Evolutionary conservation across 1,284 basidiomycete genomes (phyloP).

Genomic region (Peniophora sp.): DNA sequence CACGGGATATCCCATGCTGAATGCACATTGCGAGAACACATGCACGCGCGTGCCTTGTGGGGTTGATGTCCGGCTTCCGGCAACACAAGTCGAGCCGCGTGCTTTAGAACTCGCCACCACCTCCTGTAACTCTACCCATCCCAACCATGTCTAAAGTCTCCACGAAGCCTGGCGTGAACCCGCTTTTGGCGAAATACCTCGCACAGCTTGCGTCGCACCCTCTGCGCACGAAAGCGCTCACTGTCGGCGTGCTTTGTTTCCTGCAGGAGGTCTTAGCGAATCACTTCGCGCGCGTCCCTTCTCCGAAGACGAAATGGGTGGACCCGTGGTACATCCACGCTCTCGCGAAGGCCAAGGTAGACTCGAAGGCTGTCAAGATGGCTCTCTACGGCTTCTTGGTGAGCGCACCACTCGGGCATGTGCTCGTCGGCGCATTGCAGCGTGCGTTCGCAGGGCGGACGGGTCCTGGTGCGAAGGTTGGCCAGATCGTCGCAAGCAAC

Average conservation of each 20-base stretch:
- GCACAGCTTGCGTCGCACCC: conserved; percentile 56
- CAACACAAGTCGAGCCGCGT: no score
- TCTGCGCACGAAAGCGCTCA: conserved; percentile 67
- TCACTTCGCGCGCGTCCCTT: conserved; percentile 54
- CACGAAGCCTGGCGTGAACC: conserved; percentile 9
- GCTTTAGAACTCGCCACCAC: background rate
- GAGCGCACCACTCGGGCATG: conserved; percentile 78
- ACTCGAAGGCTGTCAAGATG: conserved; percentile 72
- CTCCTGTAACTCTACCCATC: background rate
- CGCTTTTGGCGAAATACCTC: conserved; percentile 59
- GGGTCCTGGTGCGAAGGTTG: conserved; percentile 58
- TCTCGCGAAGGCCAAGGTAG: conserved; percentile 50
- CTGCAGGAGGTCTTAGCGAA: conserved; percentile 77
- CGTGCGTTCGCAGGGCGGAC: conserved; percentile 72
- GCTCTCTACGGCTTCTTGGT: conserved; percentile 77
- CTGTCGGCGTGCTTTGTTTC: conserved; percentile 66
- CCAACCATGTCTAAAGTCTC: no score
- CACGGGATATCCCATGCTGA: no score
- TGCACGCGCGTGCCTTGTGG: no score
- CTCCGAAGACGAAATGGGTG: conserved; percentile 41
- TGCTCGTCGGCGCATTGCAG: conserved; percentile 66
- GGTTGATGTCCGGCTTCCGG: no score
- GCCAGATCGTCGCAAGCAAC: conserved; percentile 74
- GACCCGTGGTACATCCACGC: conserved; percentile 43
- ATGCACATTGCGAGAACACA: no score